Base-by-base conservation (phyloP, 352 stramenopile genomes). In the Pythium grandisporangium region DNA sequence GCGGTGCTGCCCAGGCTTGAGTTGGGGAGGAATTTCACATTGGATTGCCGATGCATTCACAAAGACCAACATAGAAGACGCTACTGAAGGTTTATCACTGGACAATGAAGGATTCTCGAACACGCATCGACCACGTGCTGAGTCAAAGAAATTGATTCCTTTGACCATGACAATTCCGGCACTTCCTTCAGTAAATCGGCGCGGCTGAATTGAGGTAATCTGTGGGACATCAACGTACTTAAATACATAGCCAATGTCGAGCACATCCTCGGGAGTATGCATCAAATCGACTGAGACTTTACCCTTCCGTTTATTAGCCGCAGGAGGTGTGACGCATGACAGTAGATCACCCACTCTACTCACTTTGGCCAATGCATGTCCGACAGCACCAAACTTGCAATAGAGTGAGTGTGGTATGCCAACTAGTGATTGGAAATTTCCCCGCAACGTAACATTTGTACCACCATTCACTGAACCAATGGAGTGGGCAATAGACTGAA, bases 371-470 rank as follows among this genome's bases (percentile, higher is more conserved):
- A 42, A 14, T 8, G 23, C 29, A 45, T 44, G 63, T 2, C 48
- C 42, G 11, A 48, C 35, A 12, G 43, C 37, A 11, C 47, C 45
- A 16, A 56, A 54, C 1, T 39, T 51, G 42, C 57, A 67, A 20
- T 48, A 51, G 3, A 53, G 17, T 6, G 27, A 21, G 17, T 8
- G 13, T 11, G 23, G 36, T 26, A 23, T 45, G 5, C 12, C 1
- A 26, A 44, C 23, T 6, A 44, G 17, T 6, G n/a, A 20, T 13
- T 20, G 12, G 29, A 58, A 58, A 14, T 24, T 29, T 0, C 53
- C 58, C 4, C 11, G 14, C 2, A 66, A n/a, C 13, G 27, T 41
- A 14, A 66, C 32, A 6, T 38, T 23, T 4, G 58, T 56, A 11
- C 54, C 46, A 26, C 58, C 58, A 23, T 45, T 25, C 14, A 50